Base-by-base conservation (phyloP, 1,284 basidiomycete genomes). In the Naganishia sp. region DNA sequence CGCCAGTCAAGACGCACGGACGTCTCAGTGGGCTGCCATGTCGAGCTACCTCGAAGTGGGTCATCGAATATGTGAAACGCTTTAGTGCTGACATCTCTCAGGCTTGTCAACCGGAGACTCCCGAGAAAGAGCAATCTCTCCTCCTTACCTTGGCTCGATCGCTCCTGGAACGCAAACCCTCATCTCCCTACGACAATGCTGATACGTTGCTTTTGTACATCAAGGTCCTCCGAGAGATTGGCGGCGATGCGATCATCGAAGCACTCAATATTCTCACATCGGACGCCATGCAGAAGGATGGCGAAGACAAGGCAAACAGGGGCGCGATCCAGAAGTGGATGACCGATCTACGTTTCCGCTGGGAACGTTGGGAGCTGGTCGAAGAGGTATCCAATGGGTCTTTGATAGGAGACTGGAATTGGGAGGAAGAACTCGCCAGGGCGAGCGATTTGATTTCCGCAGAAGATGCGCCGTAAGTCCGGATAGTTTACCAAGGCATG, bases 281-380 rank as follows among this genome's bases (percentile, higher is more conserved):
- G 13, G 68, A 69, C 49, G 9, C 25, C 7, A 7, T 13, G 15
- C 33, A 52, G 46, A 65, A 57, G 36, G 36, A 39, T 39, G 36
- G 13, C 36, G 46, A 49, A 28, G 52, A 23, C 25, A 33, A 43
- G 36, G 55, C 44, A 11, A 57, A 63, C 45, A 55, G 42, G 44
- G 55, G 33, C 25, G 49, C 44, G 9, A 55, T 63, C 16, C 48
- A 33, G 50, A 50, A 28, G 28, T 66, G 48, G 64, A 55, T 44
- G 60, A 55, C 44, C n/a, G 68, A 69, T 45, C 44, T 69, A 7
- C 50, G 68, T 7, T 55, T 66, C 55, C 55, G 55, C 25, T 69
- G 68, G 68, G 65, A 66, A 45, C 52, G 68, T n/a, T 69, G 68
- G 68, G 68, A 69, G 36, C 45, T 64, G 9, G 55, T 69, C 15